These are phyloP conservation scores for Cyclotella sp. DNA, from an alignment of 108 stramenopile genomes.

Conservation along the genomic window DNA sequence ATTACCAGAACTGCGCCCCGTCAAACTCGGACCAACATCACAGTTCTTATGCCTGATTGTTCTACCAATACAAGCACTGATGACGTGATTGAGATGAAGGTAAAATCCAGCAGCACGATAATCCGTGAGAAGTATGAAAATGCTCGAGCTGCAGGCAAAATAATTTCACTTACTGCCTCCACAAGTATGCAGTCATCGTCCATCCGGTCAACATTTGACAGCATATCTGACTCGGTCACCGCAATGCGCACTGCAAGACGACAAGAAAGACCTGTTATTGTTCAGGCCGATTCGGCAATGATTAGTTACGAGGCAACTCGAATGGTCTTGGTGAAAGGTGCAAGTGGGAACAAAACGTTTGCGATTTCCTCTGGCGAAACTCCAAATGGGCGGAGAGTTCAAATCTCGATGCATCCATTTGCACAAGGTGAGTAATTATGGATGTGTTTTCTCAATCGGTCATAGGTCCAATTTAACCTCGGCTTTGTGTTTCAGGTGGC, in stretches of 20 bases:
- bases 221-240: slow-evolving; percentile 11
- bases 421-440: slow-evolving; percentile 14
- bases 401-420: slow-evolving; percentile 28
- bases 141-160: background rate
- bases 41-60: background rate
- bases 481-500: background rate
- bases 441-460: background rate
- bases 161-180: background rate
- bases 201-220: slow-evolving; percentile 5
- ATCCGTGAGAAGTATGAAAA: background rate
- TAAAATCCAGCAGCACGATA: slow-evolving; percentile 1
- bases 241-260: slow-evolving; percentile 3
- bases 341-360: slow-evolving; percentile 1
- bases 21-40: background rate
- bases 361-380: background rate
- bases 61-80: background rate
- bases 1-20: too few relatives aligned
- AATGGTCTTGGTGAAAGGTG: slow-evolving; percentile 1
- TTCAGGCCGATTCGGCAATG: background rate
- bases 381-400: slow-evolving; percentile 1
- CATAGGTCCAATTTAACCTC: background rate
- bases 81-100: background rate
- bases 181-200: background rate
- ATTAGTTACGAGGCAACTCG: slow-evolving; percentile 11
- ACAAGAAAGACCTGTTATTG: background rate